phyloP scores from a whole-genome alignment of 768 basidiomycete species.

The Leccinum olivaceopallidum region DNA sequence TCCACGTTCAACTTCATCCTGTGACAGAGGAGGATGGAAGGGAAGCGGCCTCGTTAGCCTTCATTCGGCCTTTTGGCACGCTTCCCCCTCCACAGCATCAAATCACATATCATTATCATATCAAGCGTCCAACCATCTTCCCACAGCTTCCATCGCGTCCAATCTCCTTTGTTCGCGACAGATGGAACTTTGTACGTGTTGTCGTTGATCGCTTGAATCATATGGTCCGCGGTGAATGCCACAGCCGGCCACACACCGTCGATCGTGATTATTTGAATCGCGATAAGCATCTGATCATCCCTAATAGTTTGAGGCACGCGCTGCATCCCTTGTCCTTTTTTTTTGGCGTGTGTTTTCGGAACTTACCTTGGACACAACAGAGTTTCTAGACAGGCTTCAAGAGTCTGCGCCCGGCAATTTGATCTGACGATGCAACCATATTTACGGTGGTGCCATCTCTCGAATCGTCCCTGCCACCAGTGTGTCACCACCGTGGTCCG shows the following conservation, averaged over 20 bases:
- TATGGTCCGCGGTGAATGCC: not conserved
- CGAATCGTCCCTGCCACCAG: conserved; percentile 4
- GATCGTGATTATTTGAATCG: conserved; percentile 25
- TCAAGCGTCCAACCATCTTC: not conserved
- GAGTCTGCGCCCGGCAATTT: conserved; percentile 16
- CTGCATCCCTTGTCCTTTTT: not conserved
- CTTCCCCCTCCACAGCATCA: not conserved
- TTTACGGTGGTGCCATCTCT: not conserved
- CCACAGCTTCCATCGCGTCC: conserved; percentile 36
- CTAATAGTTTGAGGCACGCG: conserved; percentile 26
- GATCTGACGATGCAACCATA: conserved; percentile 9
- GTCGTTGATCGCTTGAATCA: not conserved
- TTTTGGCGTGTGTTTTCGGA: not conserved
- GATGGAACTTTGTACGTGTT: conserved; percentile 39
- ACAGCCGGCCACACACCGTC: conserved; percentile 16
- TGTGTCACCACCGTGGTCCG: not conserved
- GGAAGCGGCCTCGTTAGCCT: not conserved
- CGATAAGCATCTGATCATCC: conserved; percentile 7
- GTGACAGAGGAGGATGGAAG: not conserved
- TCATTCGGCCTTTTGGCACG: not conserved
- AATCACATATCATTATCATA: not conserved
- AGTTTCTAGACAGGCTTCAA: not conserved
- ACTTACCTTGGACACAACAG: not conserved
- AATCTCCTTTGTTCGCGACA: conserved; percentile 47
- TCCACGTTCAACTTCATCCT: conserved; percentile 9